Percentiles rank a stretch among this genome's conserved stretches.
Evolutionary conservation across 495 filamentous ascomycete species (phyloP).

Genomic region (Lineolata rhizophorae): DNA sequence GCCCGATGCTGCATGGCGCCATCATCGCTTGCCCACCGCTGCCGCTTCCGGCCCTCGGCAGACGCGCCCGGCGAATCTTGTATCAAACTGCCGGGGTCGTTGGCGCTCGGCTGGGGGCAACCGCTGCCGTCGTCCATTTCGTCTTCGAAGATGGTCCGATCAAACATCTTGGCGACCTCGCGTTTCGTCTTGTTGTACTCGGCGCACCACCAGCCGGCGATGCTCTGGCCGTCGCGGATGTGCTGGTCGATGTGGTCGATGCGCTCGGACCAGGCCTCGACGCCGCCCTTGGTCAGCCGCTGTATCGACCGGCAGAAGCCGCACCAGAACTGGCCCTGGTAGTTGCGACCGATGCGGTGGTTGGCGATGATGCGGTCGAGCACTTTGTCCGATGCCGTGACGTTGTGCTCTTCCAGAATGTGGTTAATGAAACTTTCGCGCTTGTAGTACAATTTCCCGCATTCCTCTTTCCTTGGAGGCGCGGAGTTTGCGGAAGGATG

Average conservation of each 20-base stretch:
- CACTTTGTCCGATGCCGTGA: conserved; percentile 1
- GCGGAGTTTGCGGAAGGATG: too few relatives aligned
- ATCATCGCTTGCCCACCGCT: too few relatives aligned
- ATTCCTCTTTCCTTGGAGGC: conserved; percentile 22
- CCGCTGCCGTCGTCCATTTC: too few relatives aligned
- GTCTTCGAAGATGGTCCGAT: too few relatives aligned
- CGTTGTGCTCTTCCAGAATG: conserved; percentile 35
- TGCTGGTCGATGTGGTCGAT: conserved; percentile 79
- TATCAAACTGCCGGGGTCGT: too few relatives aligned
- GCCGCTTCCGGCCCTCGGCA: too few relatives aligned
- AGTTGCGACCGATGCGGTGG: conserved; percentile 45
- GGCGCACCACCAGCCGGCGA: conserved; percentile 34
- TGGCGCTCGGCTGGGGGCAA: too few relatives aligned
- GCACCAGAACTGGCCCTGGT: conserved; percentile 62
- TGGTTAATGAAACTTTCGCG: conserved; percentile 31
- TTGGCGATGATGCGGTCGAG: conserved; percentile 23
- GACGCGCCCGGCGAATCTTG: too few relatives aligned
- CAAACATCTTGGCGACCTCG: too few relatives aligned
- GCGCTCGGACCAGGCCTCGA: conserved; percentile 47
- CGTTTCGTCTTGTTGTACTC: too few relatives aligned
- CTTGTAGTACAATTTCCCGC: conserved; percentile 37
- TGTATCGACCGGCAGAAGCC: conserved; percentile 54
- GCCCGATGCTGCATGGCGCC: too few relatives aligned
- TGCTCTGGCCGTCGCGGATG: conserved; percentile 24
- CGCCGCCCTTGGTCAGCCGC: conserved; percentile 27